These are phyloP conservation scores for Podila clonocystis DNA, from an alignment of 192 early-diverging fungal genomes.

Conservation along the genomic window DNA sequence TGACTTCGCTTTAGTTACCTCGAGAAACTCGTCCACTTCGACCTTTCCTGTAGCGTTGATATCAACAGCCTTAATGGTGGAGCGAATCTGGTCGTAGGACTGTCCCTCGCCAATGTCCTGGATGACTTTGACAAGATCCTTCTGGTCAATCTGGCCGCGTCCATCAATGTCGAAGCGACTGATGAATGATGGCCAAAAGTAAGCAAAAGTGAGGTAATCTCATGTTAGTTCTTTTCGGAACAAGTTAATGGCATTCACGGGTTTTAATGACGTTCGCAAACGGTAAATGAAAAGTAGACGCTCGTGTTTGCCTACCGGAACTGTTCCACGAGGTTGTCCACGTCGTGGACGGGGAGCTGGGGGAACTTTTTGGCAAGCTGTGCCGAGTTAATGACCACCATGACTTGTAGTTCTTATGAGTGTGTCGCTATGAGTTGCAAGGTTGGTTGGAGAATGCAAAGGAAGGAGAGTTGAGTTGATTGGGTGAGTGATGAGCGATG, in stretches of 20 bases:
- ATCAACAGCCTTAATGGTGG: constrained; percentile 72
- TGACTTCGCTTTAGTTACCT: constrained; percentile 56
- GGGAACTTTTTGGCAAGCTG: constrained; percentile 63
- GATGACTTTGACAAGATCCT: constrained; percentile 69
- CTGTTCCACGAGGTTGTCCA: constrained; percentile 59
- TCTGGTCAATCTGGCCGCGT: constrained; percentile 75
- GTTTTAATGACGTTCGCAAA: no score
- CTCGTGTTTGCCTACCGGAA: constrained; percentile 53
- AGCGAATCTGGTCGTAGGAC: constrained; percentile 80
- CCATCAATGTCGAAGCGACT: constrained; percentile 67
- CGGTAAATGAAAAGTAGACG: not conserved
- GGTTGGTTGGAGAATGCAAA: not conserved
- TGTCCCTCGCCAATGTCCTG: constrained; percentile 72
- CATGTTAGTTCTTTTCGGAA: not conserved
- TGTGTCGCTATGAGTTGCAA: not conserved
- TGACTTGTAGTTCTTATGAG: constrained; percentile 13
- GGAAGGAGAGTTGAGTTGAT: not conserved
- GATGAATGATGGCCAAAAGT: not conserved
- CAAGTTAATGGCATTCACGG: not conserved
- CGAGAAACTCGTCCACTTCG: constrained; percentile 84
- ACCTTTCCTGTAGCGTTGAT: constrained; percentile 75
- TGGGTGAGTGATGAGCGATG: not conserved
- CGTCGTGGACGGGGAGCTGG: constrained; percentile 58
- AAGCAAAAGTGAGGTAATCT: not conserved
- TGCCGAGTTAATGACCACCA: constrained; percentile 62